Conservation (phyloP, 176 grass and related monocot genomes). For the Chloris gayana region DNA sequence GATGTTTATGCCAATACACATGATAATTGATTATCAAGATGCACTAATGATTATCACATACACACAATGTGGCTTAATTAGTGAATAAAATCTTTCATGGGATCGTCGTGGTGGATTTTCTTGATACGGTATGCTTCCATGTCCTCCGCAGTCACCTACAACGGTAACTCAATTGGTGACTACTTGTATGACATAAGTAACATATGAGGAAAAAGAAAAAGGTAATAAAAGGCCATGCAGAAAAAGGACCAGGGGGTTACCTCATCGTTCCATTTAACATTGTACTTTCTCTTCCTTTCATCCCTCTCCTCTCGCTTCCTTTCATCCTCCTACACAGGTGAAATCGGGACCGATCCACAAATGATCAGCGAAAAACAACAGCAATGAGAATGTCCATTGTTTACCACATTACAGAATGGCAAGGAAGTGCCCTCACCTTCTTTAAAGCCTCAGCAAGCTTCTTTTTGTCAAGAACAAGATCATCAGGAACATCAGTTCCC, state of each 20-base stretch:
- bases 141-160: conserved; percentile 73
- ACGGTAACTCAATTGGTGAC: neutral
- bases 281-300: conserved; percentile 95
- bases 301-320: conserved; percentile 82
- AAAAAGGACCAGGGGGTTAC: neutral
- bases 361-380: neutral
- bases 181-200: neutral
- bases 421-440: conserved; percentile 52
- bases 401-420: neutral
- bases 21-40: neutral
- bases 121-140: conserved; percentile 97
- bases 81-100: conserved; percentile 77
- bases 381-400: neutral
- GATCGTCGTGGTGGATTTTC: conserved; percentile 79
- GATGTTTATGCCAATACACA: neutral
- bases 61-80: conserved; percentile 13
- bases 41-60: neutral
- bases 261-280: conserved; percentile 85
- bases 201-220: neutral
- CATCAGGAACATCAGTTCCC: conserved; percentile 88
- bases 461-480: conserved; percentile 86
- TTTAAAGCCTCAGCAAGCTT: conserved; percentile 76
- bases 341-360: conserved; percentile 19
- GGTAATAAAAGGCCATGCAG: no score
- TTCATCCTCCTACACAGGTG: conserved; percentile 60